Evolutionary conservation across 2,329 filamentous ascomycete genomes (phyloP).

Genomic region (Aspergillus pseudotamarii): DNA sequence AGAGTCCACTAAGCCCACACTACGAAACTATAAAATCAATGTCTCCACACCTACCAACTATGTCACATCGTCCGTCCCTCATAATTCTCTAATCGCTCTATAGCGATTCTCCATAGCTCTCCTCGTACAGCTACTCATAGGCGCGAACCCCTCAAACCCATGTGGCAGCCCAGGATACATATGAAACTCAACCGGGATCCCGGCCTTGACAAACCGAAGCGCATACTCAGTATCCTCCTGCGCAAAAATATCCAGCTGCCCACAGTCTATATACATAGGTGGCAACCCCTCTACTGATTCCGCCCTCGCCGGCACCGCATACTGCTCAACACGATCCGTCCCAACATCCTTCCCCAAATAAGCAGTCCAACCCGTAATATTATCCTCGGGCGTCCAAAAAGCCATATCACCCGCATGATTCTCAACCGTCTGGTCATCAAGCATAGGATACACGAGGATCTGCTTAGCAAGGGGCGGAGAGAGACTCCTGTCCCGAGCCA

Average conservation of each 20-base stretch:
- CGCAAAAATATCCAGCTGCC: constrained; percentile 47
- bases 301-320: constrained; percentile 40
- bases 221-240: constrained; percentile 46
- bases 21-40: neutral
- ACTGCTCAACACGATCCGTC: constrained; percentile 31
- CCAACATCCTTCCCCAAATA: constrained; percentile 27
- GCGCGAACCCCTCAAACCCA: constrained; percentile 39
- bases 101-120: constrained; percentile 18
- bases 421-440: constrained; percentile 40
- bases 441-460: constrained; percentile 46
- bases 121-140: constrained; percentile 10
- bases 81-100: constrained; percentile 4
- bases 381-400: constrained; percentile 24
- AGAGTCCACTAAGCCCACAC: neutral
- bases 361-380: constrained; percentile 24
- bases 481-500: constrained; percentile 44
- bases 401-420: constrained; percentile 16
- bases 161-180: constrained; percentile 48
- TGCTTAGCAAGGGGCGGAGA: constrained; percentile 40
- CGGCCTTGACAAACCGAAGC: constrained; percentile 39
- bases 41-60: neutral
- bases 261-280: constrained; percentile 46
- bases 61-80: neutral
- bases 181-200: constrained; percentile 47
- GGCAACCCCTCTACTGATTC: constrained; percentile 42